phyloP scores from a whole-genome alignment of 139 green algal genomes.

The Haematococcus sp. region DNA sequence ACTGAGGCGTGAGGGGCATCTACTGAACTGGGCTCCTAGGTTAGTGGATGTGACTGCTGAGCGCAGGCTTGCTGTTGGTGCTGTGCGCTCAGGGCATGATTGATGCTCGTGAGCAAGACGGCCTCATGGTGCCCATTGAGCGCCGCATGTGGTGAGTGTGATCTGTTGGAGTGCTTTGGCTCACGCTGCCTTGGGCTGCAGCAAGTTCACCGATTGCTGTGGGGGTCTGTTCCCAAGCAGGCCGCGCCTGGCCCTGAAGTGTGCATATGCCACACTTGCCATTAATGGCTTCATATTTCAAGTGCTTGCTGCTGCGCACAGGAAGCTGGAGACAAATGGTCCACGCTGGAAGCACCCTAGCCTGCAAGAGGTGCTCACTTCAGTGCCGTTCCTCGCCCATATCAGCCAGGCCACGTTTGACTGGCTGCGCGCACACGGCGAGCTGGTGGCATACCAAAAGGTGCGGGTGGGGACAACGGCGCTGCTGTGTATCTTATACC shows the following conservation, averaged over 20 bases:
- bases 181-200: too few relatives aligned
- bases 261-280: too few relatives aligned
- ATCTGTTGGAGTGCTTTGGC: too few relatives aligned
- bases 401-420: constrained; percentile 21
- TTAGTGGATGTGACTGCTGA: background rate
- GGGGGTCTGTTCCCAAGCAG: too few relatives aligned
- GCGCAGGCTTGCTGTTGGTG: background rate
- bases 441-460: constrained; percentile 16
- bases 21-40: too few relatives aligned
- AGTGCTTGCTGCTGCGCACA: too few relatives aligned
- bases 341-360: constrained; percentile 60
- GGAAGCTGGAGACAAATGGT: constrained; percentile 59
- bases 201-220: too few relatives aligned
- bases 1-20: too few relatives aligned
- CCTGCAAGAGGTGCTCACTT: constrained; percentile 49
- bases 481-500: too few relatives aligned
- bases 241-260: too few relatives aligned
- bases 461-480: too few relatives aligned
- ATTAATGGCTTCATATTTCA: background rate
- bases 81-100: constrained; percentile 54
- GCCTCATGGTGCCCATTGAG: constrained; percentile 59
- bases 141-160: constrained; percentile 43
- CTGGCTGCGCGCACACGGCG: constrained; percentile 5
- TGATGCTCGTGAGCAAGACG: constrained; percentile 56
- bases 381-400: constrained; percentile 65